phyloP scores from a whole-genome alignment of 768 basidiomycete species.

The Butyriboletus loyo region DNA sequence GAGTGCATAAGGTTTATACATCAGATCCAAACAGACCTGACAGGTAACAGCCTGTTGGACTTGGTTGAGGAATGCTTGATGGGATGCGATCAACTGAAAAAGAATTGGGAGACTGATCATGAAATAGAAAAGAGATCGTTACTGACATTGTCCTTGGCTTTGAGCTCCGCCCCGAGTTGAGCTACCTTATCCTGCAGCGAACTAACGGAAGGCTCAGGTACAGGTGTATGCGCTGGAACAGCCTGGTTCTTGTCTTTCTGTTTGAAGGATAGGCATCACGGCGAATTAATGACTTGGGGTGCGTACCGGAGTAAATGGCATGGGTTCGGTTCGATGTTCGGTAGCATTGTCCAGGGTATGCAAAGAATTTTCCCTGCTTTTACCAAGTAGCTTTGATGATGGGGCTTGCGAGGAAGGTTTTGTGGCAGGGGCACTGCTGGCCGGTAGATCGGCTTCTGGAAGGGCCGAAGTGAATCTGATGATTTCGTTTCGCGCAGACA shows the following conservation, averaged over 20 bases:
- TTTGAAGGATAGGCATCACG: constrained; percentile 7
- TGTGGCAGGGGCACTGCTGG: neutral
- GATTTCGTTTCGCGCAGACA: constrained; percentile 25
- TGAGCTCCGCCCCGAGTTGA: constrained; percentile 44
- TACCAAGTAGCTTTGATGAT: neutral
- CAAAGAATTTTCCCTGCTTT: neutral
- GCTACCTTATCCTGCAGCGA: constrained; percentile 29
- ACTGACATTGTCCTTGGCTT: constrained; percentile 39
- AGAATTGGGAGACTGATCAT: neutral
- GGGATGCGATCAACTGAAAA: constrained; percentile 46
- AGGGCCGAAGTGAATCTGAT: constrained; percentile 24
- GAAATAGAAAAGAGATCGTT: neutral
- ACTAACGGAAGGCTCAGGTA: neutral
- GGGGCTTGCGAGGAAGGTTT: neutral
- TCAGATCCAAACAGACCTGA: constrained; percentile 74
- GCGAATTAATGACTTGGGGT: neutral
- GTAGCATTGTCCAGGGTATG: neutral
- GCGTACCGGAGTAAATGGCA: constrained; percentile 17
- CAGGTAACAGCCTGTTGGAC: constrained; percentile 67
- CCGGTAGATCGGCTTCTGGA: constrained; percentile 10
- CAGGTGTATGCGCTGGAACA: neutral
- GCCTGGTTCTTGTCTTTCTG: constrained; percentile 5
- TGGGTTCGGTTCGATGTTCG: neutral
- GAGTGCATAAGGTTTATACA: constrained; percentile 71
- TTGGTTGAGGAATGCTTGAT: constrained; percentile 51